Base-by-base conservation (phyloP, 352 stramenopile species). In the Aphanomyces invadans region DNA sequence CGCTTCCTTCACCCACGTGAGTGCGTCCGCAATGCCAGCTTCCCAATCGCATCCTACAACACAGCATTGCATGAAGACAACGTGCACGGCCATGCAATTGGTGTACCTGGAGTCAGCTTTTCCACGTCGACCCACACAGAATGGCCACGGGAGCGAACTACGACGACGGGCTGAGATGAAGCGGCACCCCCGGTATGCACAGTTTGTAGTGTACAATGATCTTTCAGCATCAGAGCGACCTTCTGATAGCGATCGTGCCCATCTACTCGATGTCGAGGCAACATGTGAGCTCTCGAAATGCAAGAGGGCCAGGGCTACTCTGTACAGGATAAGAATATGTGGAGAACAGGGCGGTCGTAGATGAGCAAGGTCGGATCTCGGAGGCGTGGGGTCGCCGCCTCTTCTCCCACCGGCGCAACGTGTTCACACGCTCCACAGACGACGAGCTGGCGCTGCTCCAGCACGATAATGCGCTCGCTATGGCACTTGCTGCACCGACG, bases 311-410 rank as follows among this genome's bases (percentile, higher is more conserved):
- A 7, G 36, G 15, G 7, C 7, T 42, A 15, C 36, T 42, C 39
- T 74, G 19, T 64, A 90, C 82, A 90, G 0, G 80, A 89, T 4
- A 90, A 68, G 45, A 90, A 90, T 66, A 90, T 83, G 74, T 84
- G 82, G 62, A 90, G 76, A 48, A 72, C 31, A 25, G 60, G 60
- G 32, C 60, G 39, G 4, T 67, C 60, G 21, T 67, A 67, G 25
- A 67, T 56, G 23, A 51, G 23, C 42, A 67, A 26, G 17, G 46
- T 57, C 0, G 49, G 23, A 10, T 57, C 15, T 29, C 36, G 2
- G 7, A 57, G 23, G 1, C 49, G 49, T n/a, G 49, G 49, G 4
- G 49, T 49, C 2, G 32, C 10, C 31, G 28, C 17, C 21, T 29
- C 11, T 25, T 67, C 21, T 4, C 54, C 26, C 19, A 31, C 17